Conservation (phyloP, 2,329 filamentous ascomycete genomes). For the Venturiaceae sp. region DNA sequence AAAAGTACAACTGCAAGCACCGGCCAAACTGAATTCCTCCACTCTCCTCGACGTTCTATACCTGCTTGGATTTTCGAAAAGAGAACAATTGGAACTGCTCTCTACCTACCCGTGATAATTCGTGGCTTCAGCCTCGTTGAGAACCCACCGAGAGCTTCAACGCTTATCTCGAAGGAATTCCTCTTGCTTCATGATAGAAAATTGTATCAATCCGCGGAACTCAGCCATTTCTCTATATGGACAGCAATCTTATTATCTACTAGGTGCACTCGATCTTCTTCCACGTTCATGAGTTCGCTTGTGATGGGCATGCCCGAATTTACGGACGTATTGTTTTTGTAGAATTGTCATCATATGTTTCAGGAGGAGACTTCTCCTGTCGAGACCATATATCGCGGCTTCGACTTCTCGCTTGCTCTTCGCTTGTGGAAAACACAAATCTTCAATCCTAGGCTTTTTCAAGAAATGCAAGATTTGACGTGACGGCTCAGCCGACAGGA, state of each 20-base stretch:
- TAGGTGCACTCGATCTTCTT: no score
- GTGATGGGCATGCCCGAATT: not conserved
- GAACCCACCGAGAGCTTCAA: not conserved
- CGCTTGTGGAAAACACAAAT: not conserved
- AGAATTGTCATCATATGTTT: not conserved
- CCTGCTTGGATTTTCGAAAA: constrained; percentile 60
- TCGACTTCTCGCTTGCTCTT: not conserved
- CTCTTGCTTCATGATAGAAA: not conserved
- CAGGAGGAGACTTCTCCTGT: not conserved
- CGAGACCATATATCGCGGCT: not conserved
- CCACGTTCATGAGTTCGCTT: no score
- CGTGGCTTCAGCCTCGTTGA: not conserved
- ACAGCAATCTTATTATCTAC: no score
- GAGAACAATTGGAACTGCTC: constrained; percentile 47
- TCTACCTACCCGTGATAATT: not conserved
- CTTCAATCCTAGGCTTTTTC: not conserved
- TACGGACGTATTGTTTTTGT: not conserved
- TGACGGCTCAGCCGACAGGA: not conserved
- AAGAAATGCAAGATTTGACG: not conserved
- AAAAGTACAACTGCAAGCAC: constrained; percentile 67
- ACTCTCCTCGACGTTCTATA: constrained; percentile 64
- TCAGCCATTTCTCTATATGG: no score
- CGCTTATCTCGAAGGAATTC: not conserved
- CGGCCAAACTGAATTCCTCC: constrained; percentile 60
- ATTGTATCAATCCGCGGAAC: not conserved